These are phyloP conservation scores for Asterophora parasitica DNA, from an alignment of 768 basidiomycete genomes.

Conservation along the genomic window DNA sequence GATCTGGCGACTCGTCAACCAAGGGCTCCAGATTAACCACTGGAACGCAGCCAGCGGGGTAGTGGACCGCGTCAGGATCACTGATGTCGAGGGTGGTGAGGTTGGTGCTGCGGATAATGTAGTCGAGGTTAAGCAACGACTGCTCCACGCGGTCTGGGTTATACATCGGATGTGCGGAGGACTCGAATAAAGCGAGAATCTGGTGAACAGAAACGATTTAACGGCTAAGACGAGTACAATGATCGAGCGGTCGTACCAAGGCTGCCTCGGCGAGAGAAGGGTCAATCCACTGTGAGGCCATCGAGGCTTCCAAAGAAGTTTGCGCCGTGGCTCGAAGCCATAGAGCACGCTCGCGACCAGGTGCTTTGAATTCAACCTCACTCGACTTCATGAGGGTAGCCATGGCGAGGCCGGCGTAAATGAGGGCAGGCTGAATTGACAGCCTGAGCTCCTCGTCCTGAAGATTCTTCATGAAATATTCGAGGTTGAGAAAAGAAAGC, in stretches of 20 bases:
- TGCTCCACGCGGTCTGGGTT: constrained; percentile 46
- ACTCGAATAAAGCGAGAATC: constrained; percentile 77
- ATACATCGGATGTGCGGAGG: constrained; percentile 66
- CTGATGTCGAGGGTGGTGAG: constrained; percentile 54
- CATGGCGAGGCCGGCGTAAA: constrained; percentile 65
- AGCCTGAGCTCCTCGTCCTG: constrained; percentile 46
- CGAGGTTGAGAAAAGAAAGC: constrained; percentile 64
- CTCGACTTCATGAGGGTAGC: constrained; percentile 71
- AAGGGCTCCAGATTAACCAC: constrained; percentile 33
- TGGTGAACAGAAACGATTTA: constrained; percentile 18
- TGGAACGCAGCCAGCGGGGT: constrained; percentile 48
- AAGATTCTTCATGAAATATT: constrained; percentile 48
- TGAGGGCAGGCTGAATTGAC: constrained; percentile 65
- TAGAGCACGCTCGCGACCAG: constrained; percentile 55
- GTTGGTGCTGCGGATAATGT: constrained; percentile 51
- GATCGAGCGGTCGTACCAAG: constrained; percentile 34
- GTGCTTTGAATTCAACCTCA: constrained; percentile 49
- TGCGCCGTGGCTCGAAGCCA: constrained; percentile 56
- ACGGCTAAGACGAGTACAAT: not conserved
- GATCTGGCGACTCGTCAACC: constrained; percentile 22
- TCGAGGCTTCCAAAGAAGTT: constrained; percentile 45
- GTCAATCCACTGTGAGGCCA: constrained; percentile 50
- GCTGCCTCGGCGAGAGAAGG: constrained; percentile 69
- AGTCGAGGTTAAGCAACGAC: constrained; percentile 57
- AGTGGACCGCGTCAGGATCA: constrained; percentile 50